phyloP scores from a whole-genome alignment of 2,329 filamentous ascomycete genomes.

The Fusarium armeniacum region DNA sequence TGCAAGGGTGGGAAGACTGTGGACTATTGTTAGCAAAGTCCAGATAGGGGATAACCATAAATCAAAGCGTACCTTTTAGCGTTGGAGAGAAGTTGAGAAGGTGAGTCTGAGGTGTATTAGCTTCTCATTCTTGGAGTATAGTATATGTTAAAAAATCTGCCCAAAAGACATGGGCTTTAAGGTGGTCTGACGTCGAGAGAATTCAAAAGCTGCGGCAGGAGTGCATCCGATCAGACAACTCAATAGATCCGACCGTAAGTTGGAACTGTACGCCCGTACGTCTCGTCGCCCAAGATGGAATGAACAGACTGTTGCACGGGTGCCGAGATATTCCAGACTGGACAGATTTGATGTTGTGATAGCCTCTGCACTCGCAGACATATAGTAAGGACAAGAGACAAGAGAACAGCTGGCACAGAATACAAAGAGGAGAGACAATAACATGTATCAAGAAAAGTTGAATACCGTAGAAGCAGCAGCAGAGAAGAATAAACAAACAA shows the following conservation, averaged over 20 bases:
- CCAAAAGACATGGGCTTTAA: background rate
- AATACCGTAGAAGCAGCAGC: background rate
- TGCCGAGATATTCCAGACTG: background rate
- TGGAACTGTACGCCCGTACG: no score
- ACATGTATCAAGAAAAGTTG: background rate
- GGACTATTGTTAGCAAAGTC: constrained; percentile 7
- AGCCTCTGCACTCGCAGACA: background rate
- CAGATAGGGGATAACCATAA: no score
- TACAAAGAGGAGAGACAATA: background rate
- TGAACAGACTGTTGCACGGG: background rate
- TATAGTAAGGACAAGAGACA: background rate
- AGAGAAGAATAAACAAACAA: background rate
- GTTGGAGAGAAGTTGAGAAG: constrained; percentile 4
- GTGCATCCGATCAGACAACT: background rate
- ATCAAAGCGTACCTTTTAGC: constrained; percentile 24
- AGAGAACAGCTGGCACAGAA: background rate
- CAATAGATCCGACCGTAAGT: background rate
- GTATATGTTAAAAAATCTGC: background rate
- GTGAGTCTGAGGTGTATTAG: constrained; percentile 13
- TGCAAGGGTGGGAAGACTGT: constrained; percentile 11
- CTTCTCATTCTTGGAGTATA: no score
- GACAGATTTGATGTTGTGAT: background rate
- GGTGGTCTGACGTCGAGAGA: background rate
- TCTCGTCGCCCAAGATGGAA: background rate
- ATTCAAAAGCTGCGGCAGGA: background rate